Evolutionary conservation across 2,329 filamentous ascomycete species (phyloP).

Genomic region (Penicillium psychrosexuale): DNA sequence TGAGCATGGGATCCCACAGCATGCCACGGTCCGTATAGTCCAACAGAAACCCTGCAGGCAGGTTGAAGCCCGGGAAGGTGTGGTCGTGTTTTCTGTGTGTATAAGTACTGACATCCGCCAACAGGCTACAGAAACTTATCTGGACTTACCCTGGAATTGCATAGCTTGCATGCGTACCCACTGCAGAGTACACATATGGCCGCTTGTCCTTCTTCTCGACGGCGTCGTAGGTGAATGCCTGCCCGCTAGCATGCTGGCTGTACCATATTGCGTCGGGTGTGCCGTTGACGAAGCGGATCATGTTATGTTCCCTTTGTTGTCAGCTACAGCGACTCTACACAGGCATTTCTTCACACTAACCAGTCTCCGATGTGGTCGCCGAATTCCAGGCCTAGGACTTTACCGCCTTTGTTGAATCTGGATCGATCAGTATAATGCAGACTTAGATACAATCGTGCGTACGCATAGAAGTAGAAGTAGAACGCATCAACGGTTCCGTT

Average conservation of each 20-base stretch:
- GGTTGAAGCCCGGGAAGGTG: slow-evolving; percentile 58
- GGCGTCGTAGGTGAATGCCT: slow-evolving; percentile 60
- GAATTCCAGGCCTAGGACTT: slow-evolving; percentile 49
- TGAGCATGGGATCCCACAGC: slow-evolving; percentile 59
- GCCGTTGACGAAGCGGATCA: slow-evolving; percentile 62
- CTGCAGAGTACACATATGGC: slow-evolving; percentile 57
- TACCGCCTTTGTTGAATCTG: slow-evolving; percentile 54
- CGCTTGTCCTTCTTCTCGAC: slow-evolving; percentile 54
- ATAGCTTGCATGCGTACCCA: slow-evolving; percentile 65
- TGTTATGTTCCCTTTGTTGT: slow-evolving; percentile 58
- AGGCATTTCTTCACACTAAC: slow-evolving; percentile 30
- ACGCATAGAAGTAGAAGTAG: slow-evolving; percentile 63
- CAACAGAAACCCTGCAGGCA: slow-evolving; percentile 53
- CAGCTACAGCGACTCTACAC: not conserved
- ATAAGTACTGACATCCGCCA: not conserved
- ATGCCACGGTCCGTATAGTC: slow-evolving; percentile 55
- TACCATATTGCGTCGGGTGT: slow-evolving; percentile 58
- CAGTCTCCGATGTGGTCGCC: slow-evolving; percentile 64
- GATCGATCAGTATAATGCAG: not conserved
- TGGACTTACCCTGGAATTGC: slow-evolving; percentile 49
- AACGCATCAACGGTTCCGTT: slow-evolving; percentile 56
- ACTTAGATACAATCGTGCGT: slow-evolving; percentile 4
- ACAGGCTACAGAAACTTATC: not conserved
- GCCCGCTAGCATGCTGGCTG: slow-evolving; percentile 60
- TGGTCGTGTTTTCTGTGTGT: slow-evolving; percentile 56